phyloP scores from a whole-genome alignment of 192 early-diverging fungal genomes.

The Coemansia sp. region DNA sequence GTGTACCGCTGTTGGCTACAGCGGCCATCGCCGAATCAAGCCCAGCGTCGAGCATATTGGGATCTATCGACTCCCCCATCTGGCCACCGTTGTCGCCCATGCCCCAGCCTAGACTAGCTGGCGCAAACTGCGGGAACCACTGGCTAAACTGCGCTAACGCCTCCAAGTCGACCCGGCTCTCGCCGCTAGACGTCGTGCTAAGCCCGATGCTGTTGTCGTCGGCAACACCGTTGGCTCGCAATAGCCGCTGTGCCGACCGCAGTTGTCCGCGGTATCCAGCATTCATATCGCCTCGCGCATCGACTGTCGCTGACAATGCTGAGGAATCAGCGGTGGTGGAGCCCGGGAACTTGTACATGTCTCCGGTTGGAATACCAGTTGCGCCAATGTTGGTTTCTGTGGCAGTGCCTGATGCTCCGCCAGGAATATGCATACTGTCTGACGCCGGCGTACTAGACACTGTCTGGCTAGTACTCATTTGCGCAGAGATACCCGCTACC shows the following conservation, averaged over 20 bases:
- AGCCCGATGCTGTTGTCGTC: slow-evolving; percentile 56
- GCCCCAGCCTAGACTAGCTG: slow-evolving; percentile 29
- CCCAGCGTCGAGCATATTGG: slow-evolving; percentile 51
- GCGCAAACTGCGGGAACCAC: slow-evolving; percentile 50
- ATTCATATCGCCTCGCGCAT: background rate
- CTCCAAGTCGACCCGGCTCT: slow-evolving; percentile 36
- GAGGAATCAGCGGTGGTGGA: background rate
- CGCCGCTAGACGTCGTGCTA: slow-evolving; percentile 36
- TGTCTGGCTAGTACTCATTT: slow-evolving; percentile 18
- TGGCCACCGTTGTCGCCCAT: slow-evolving; percentile 17
- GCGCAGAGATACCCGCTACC: slow-evolving; percentile 26
- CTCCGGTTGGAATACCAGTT: background rate
- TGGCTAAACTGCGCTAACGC: slow-evolving; percentile 46
- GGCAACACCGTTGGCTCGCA: slow-evolving; percentile 47
- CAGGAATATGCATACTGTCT: background rate
- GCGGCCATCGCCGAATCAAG: slow-evolving; percentile 13
- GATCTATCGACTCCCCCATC: slow-evolving; percentile 45
- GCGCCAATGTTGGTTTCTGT: background rate
- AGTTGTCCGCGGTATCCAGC: slow-evolving; percentile 30
- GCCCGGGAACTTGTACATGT: slow-evolving; percentile 14
- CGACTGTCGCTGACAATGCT: background rate
- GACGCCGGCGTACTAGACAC: slow-evolving; percentile 7
- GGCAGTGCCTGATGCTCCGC: background rate
- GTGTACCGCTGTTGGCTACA: background rate
- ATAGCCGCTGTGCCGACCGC: slow-evolving; percentile 47